Evolutionary conservation across 257 asterid species (phyloP).

Genomic region (Forsythia viridissima): DNA sequence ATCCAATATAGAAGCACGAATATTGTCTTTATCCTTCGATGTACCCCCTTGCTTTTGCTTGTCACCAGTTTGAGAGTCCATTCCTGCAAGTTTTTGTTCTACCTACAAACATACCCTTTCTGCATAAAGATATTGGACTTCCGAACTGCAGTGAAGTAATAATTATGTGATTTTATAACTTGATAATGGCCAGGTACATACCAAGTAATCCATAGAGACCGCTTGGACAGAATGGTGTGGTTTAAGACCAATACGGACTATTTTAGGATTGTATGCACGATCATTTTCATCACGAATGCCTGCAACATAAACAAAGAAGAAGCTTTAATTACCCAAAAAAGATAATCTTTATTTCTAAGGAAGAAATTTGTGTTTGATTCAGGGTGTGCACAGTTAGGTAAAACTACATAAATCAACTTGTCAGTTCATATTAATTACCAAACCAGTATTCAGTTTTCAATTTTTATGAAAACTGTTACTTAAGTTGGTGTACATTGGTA

Average conservation of each 20-base stretch:
- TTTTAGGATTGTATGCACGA: conserved; percentile 81
- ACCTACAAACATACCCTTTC: conserved; percentile 48
- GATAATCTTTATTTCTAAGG: neutral
- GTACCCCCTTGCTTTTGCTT: conserved; percentile 88
- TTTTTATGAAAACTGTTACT: too few relatives aligned
- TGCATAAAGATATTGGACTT: conserved; percentile 12
- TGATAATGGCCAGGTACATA: conserved; percentile 32
- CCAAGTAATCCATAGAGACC: conserved; percentile 96
- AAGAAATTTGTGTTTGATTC: neutral
- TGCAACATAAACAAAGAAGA: conserved; percentile 36
- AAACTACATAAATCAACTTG: neutral
- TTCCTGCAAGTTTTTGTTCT: conserved; percentile 78
- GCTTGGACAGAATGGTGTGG: conserved; percentile 91
- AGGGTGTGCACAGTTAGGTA: neutral
- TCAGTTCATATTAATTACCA: neutral
- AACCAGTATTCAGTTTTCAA: neutral
- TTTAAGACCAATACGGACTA: conserved; percentile 92
- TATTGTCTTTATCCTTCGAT: conserved; percentile 70
- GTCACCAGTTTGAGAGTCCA: conserved; percentile 70
- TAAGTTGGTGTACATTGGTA: too few relatives aligned
- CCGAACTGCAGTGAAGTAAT: neutral
- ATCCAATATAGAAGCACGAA: conserved; percentile 85
- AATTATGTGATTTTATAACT: conserved; percentile 2
- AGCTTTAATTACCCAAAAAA: conserved; percentile 10
- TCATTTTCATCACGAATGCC: conserved; percentile 94